phyloP scores from a whole-genome alignment of 2,329 filamentous ascomycete species.

The Epichloe amarillans region DNA sequence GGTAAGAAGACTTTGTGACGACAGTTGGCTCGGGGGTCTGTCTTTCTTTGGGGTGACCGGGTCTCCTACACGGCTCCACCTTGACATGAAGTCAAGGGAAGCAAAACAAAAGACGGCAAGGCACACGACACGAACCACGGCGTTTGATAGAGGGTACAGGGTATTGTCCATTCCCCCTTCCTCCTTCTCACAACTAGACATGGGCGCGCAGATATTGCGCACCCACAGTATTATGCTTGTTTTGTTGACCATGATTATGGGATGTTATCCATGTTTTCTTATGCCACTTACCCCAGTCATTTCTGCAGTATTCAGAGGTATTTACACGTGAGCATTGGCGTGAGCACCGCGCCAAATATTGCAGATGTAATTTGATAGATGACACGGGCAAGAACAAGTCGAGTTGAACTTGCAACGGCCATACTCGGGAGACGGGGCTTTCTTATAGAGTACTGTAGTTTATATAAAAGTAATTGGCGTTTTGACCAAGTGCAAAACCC shows the following conservation, averaged over 20 bases:
- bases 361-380: constrained; percentile 1
- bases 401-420: background rate
- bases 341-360: background rate
- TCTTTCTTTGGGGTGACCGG: background rate
- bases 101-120: constrained; percentile 1
- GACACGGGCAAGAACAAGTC: background rate
- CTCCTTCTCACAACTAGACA: constrained; percentile 10
- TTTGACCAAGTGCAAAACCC: background rate
- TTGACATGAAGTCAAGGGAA: background rate
- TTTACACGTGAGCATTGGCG: background rate
- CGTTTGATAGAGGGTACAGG: constrained; percentile 19
- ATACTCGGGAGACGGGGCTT: background rate
- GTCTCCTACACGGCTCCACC: background rate
- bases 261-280: background rate
- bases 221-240: constrained; percentile 5
- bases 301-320: background rate
- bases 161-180: constrained; percentile 8
- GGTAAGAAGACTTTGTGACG: constrained; percentile 23
- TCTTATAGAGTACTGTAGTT: constrained; percentile 4
- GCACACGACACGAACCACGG: constrained; percentile 13
- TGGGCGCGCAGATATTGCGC: constrained; percentile 4
- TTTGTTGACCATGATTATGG: constrained; percentile 3
- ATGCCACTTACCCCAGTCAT: background rate
- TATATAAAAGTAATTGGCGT: background rate
- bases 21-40: background rate